Base-by-base conservation (phyloP, 2,329 filamentous ascomycete species). In the Diaporthe vaccinii region DNA sequence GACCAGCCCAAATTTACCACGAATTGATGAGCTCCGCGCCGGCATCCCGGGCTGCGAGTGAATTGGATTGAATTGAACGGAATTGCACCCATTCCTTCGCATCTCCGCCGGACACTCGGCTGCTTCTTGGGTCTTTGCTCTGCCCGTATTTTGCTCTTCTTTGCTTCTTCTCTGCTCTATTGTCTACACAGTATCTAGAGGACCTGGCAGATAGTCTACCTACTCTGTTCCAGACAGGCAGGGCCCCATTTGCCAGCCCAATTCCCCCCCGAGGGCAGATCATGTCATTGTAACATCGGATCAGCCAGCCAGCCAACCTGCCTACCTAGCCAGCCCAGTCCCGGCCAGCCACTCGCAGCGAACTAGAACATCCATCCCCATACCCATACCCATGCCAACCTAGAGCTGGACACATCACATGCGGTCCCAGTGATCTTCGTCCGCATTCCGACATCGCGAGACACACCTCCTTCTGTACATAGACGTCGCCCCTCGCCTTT, bases 1-100 rank as follows among this genome's bases (percentile, higher is more conserved):
- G 46, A 9, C 22, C 65, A 68, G 31, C 46, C 61, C 65, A 68
- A 68, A 68, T 68, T 68, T 68, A 68, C 46, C 62, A 68, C 62
- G 62, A 68, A 68, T 68, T 68, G 44, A 51, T 67, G 62, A 67
- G 62, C 62, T 67, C 62, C 62, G 62, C 62, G 62, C 62, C 62
- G 62, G 62, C 44, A 15, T 51, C 17, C 62, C 62, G 62, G 62
- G 62, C 46, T 51, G 44, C 41, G 28, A 53, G 22, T 68, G 65
- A 39, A 68, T 68, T 68, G 31, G 46, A 51, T 53, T 17, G 20
- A 68, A 68, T 39, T 39, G 46, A 28, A 53, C 46, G 65, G 46
- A 68, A 53, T 53, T 53, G 65, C 65, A 36, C 17, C 46, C 65
- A 68, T 68, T 68, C 65, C 65, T 68, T 68, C 65, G 46, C 39